These are phyloP conservation scores for Serpula lacrymans DNA, from an alignment of 768 basidiomycete genomes.

Conservation along the genomic window DNA sequence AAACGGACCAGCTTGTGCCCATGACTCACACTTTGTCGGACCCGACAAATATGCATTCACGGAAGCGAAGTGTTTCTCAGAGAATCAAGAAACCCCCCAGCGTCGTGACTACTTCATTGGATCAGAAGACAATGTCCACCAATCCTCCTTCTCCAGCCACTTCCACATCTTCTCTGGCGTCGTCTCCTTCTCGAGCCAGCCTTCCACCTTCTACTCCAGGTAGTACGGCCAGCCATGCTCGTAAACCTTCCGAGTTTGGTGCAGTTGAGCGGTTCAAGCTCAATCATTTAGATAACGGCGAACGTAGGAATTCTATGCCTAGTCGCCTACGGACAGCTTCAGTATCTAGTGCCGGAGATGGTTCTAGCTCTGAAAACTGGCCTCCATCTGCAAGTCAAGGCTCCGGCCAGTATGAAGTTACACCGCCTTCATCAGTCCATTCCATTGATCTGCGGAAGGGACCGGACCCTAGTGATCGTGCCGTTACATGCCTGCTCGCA, in stretches of 20 bases:
- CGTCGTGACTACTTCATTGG: slow-evolving; percentile 69
- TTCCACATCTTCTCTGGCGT: slow-evolving; percentile 87
- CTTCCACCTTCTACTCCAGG: slow-evolving; percentile 71
- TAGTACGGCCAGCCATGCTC: slow-evolving; percentile 51
- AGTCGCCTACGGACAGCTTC: slow-evolving; percentile 86
- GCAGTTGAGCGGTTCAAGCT: slow-evolving; percentile 87
- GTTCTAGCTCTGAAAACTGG: slow-evolving; percentile 76
- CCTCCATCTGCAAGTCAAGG: slow-evolving; percentile 52
- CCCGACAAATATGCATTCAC: slow-evolving; percentile 50
- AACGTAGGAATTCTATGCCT: slow-evolving; percentile 81
- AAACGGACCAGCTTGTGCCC: slow-evolving; percentile 84
- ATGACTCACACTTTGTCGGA: slow-evolving; percentile 72
- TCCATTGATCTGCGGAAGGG: slow-evolving; percentile 77
- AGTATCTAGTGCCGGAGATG: slow-evolving; percentile 77
- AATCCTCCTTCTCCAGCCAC: slow-evolving; percentile 90
- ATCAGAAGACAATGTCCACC: slow-evolving; percentile 58
- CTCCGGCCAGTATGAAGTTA: slow-evolving; percentile 51
- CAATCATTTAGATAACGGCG: slow-evolving; percentile 71
- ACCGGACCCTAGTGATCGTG: slow-evolving; percentile 77
- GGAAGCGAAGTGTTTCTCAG: slow-evolving; percentile 80
- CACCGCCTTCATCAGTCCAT: slow-evolving; percentile 82
- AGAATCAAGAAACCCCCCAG: slow-evolving; percentile 79
- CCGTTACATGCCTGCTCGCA: slow-evolving; percentile 91
- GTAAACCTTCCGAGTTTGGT: slow-evolving; percentile 89
- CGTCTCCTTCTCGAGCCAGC: slow-evolving; percentile 79